Evolutionary conservation across 2,329 filamentous ascomycete genomes (phyloP).

Genomic region (Byssochlamys sp.): DNA sequence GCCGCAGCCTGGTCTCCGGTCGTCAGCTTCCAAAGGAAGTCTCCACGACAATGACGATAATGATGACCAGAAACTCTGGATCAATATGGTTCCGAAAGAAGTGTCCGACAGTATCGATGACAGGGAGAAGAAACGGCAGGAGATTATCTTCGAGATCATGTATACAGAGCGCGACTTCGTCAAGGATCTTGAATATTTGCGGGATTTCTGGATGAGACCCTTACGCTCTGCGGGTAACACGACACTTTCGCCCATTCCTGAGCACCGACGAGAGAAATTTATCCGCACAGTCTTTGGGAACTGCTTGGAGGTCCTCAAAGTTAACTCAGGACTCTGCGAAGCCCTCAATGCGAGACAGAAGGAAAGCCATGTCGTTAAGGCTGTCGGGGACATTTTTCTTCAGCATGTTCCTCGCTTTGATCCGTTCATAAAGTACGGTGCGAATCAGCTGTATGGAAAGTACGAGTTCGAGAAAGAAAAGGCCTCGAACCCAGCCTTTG

Average conservation of each 20-base stretch:
- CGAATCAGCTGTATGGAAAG: conserved; percentile 90
- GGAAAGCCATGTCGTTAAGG: conserved; percentile 76
- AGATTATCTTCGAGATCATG: conserved; percentile 96
- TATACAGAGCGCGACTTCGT: conserved; percentile 98
- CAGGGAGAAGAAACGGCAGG: conserved; percentile 90
- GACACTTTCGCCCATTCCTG: conserved; percentile 71
- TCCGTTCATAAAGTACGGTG: conserved; percentile 91
- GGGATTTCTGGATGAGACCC: conserved; percentile 97
- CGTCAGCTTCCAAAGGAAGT: conserved; percentile 59
- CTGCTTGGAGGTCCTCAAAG: conserved; percentile 83
- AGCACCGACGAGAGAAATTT: conserved; percentile 76
- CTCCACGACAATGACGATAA: conserved; percentile 79
- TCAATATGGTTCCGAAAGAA: conserved; percentile 94
- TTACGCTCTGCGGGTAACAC: conserved; percentile 60
- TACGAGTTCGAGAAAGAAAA: conserved; percentile 97
- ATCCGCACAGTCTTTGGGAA: conserved; percentile 94
- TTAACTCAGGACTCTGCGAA: conserved; percentile 81
- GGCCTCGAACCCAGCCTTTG: conserved; percentile 70
- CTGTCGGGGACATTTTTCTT: conserved; percentile 86
- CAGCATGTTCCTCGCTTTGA: conserved; percentile 87
- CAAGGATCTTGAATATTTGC: conserved; percentile 92
- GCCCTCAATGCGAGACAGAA: conserved; percentile 84
- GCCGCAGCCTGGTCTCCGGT: conserved; percentile 75
- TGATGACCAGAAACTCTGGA: conserved; percentile 97
- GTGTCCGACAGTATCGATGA: conserved; percentile 82